Percentiles rank a stretch among this genome's conserved stretches.
Conservation (phyloP, 2,329 filamentous ascomycete genomes). For the Neofusicoccum sp. region DNA sequence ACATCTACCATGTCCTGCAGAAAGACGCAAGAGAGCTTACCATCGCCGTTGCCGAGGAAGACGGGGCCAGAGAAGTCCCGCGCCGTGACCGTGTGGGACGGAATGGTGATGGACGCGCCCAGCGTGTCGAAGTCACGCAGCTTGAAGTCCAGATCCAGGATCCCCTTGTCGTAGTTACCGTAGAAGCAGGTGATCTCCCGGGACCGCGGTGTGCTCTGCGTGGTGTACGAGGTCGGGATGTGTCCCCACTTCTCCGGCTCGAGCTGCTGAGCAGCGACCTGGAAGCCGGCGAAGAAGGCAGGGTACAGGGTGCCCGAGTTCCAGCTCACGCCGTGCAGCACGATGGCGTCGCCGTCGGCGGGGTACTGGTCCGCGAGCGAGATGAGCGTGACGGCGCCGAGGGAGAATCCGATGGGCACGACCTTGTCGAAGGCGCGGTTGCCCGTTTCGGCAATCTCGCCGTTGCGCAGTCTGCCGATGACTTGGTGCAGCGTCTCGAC, state of each 20-base stretch:
- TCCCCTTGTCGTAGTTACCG: neutral
- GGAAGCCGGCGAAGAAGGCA: neutral
- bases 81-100: neutral
- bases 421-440: neutral
- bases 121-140: neutral
- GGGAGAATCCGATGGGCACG: neutral
- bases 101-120: neutral
- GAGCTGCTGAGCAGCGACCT: neutral
- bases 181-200: neutral
- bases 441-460: neutral
- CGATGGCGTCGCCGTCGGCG: neutral
- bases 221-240: neutral
- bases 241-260: neutral
- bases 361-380: neutral
- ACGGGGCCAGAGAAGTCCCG: neutral
- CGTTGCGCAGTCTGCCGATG: neutral
- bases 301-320: neutral
- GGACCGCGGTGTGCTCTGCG: neutral
- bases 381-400: neutral
- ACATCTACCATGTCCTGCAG: neutral
- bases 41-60: neutral
- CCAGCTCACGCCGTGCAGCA: neutral
- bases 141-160: neutral
- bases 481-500: neutral
- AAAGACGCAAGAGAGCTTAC: neutral